A percentile compares a stretch with the other conserved stretches of the same genome.
Conservation (phyloP, 2,329 filamentous ascomycete genomes). For the Aspergillus nomiae region DNA sequence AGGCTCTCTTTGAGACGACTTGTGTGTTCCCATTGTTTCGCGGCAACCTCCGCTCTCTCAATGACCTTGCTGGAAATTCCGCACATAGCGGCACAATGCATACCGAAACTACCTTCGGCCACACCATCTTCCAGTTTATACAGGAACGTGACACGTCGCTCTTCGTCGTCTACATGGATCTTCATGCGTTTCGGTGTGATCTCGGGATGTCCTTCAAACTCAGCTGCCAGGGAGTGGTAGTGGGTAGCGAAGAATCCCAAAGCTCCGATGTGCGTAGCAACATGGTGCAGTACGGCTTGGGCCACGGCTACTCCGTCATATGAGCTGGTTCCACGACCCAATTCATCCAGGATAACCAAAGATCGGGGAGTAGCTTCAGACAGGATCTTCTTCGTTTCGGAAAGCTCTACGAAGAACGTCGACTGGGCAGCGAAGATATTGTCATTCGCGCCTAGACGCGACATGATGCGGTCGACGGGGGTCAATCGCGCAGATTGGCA, state of each 20-base stretch:
- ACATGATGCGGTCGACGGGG: conserved; percentile 97
- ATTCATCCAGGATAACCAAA: conserved; percentile 93
- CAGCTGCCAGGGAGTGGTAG: conserved; percentile 89
- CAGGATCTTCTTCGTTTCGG: conserved; percentile 97
- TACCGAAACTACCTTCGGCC: conserved; percentile 94
- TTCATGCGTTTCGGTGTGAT: conserved; percentile 87
- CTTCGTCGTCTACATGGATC: conserved; percentile 84
- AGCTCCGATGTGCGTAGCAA: conserved; percentile 89
- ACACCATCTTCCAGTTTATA: conserved; percentile 94
- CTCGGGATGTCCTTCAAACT: conserved; percentile 88
- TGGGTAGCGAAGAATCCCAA: conserved; percentile 97
- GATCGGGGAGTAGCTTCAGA: conserved; percentile 91
- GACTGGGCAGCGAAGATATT: conserved; percentile 98
- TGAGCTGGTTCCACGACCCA: conserved; percentile 89
- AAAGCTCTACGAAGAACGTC: conserved; percentile 96
- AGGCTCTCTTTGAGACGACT: conserved; percentile 85
- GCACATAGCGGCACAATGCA: conserved; percentile 99
- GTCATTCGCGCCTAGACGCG: conserved; percentile 93
- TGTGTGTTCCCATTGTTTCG: conserved; percentile 92
- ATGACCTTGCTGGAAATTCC: conserved; percentile 84
- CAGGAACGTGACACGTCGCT: conserved; percentile 89
- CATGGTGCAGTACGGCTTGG: conserved; percentile 94
- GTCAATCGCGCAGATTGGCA: conserved; percentile 80
- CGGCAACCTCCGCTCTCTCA: conserved; percentile 82
- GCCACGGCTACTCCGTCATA: conserved; percentile 97